Base-by-base conservation (phyloP, 2,329 filamentous ascomycete species). In the Xylariaceae sp. region DNA sequence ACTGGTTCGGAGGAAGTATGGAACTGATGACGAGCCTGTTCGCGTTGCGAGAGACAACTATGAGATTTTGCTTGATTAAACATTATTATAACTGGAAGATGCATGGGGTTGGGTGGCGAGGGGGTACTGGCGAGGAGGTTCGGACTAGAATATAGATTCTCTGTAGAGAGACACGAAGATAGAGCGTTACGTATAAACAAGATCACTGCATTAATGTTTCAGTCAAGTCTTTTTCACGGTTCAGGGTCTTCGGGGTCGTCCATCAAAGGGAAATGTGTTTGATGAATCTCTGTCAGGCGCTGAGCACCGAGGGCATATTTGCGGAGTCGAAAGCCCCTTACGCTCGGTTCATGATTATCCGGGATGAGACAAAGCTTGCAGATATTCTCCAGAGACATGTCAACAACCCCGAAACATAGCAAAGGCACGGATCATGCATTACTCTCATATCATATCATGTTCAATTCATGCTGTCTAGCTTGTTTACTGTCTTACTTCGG, bases 1-100 rank as follows among this genome's bases (percentile, higher is more conserved):
- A 74, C 70, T 92, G 50, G 84, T 91, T 44, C 77, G 89, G 58
- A 78, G 88, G 42, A 90, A 89, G 73, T 92, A 90, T 66, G 86
- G 86, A 1, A 77, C 82, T 59, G 80, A 81, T 1, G 78, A 78
- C 15, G 86, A 88, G 53, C 81, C 81, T 67, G 85, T 85, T 63
- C 80, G 79, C 65, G 90, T 89, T 56, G 82, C 80, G 53, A 83
- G 84, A 70, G 87, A 88, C 64, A 86, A 87, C 1, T 89, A 89
- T 66, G 85, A 90, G 67, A 90, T 92, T 67, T 68, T 90, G 63
- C 75, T 91, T 52, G 71, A 73, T 56, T 80, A 74, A 69, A 64
- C 11, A 11, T 23, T 53, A 54, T 34, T 35, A 8, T 23, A 37
- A 13, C 6, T n/a, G 11, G 39, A 23, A 39, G 13, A 53, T n/a